These are phyloP conservation scores for Boletus rufocinnamomeus DNA, from an alignment of 768 basidiomycete species.

Conservation along the genomic window DNA sequence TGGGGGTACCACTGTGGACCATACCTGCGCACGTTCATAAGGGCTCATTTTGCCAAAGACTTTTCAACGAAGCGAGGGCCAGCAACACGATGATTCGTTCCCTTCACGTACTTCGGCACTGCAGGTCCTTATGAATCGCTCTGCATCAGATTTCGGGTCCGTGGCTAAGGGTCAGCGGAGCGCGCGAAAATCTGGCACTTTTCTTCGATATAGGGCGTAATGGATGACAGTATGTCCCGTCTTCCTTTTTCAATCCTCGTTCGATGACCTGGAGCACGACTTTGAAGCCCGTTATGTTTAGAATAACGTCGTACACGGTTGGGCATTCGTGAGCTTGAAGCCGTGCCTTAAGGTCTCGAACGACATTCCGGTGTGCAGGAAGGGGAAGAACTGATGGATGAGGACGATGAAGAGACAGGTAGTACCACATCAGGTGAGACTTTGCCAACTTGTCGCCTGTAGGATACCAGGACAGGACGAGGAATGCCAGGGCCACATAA, in stretches of 20 bases:
- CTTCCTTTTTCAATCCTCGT: background rate
- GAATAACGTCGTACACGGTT: constrained; percentile 79
- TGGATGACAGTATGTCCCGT: constrained; percentile 20
- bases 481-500: constrained; percentile 78
- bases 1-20: background rate
- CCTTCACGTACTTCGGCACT: no score
- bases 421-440: constrained; percentile 3
- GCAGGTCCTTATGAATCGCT: background rate
- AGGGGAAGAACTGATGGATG: constrained; percentile 88
- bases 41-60: no score
- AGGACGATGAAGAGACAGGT: constrained; percentile 48
- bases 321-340: constrained; percentile 76
- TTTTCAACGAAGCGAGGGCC: no score
- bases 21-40: no score
- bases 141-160: background rate
- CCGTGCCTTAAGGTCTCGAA: constrained; percentile 54
- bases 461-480: no score
- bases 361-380: constrained; percentile 60
- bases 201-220: constrained; percentile 85
- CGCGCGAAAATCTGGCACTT: constrained; percentile 66
- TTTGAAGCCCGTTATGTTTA: constrained; percentile 68
- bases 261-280: background rate
- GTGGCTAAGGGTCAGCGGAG: constrained; percentile 28
- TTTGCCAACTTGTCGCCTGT: no score
- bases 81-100: no score